phyloP scores from a whole-genome alignment of 208 protist genomes.

The Polymyxa betae region DNA sequence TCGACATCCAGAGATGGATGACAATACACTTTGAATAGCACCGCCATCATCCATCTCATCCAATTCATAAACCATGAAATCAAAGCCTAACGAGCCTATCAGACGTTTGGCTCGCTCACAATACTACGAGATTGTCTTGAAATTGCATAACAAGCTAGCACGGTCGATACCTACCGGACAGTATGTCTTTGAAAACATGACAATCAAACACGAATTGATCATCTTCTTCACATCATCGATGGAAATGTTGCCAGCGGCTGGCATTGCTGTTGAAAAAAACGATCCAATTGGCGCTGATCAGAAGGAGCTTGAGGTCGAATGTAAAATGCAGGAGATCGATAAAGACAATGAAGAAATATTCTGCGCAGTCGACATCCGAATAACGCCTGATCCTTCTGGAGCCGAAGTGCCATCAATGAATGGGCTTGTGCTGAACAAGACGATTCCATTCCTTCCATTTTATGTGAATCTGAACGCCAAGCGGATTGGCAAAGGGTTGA shows the following conservation, averaged over 20 bases:
- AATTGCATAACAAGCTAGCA: background rate
- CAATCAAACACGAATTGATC: conserved; percentile 16
- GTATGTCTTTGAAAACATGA: conserved; percentile 43
- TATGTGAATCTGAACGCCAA: too few species aligned
- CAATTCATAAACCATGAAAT: background rate
- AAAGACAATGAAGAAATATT: too few species aligned
- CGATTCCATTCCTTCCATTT: too few species aligned
- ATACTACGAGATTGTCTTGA: background rate
- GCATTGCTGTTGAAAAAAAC: too few species aligned
- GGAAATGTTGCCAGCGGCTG: background rate
- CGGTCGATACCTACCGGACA: background rate
- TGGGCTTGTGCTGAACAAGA: too few species aligned
- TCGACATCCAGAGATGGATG: background rate
- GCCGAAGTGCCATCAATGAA: too few species aligned
- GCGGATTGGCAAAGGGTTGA: too few species aligned
- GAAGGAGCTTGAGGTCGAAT: too few species aligned
- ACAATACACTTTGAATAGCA: background rate
- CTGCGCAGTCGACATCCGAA: too few species aligned
- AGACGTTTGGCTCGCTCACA: background rate
- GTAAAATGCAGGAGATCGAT: too few species aligned
- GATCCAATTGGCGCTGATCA: too few species aligned
- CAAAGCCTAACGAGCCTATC: background rate
- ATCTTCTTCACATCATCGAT: background rate
- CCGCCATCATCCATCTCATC: background rate
- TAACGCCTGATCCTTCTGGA: too few species aligned